These are phyloP conservation scores for Vigna trinervia DNA, from an alignment of 306 rosid species.

Conservation along the genomic window DNA sequence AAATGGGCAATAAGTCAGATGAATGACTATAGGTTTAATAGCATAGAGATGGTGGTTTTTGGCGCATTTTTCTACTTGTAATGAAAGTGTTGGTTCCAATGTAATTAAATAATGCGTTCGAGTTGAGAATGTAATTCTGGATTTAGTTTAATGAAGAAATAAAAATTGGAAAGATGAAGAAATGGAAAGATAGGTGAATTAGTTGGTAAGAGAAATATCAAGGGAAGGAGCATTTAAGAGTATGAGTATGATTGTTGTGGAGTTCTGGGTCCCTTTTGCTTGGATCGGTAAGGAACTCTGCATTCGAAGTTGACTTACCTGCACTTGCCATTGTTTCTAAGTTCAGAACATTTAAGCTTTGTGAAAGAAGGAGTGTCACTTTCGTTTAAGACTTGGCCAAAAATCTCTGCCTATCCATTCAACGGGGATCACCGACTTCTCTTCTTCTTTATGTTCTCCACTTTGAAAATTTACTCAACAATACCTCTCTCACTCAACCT, in stretches of 20 bases:
- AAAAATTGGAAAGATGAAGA: neutral
- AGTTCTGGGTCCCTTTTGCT: constrained; percentile 13
- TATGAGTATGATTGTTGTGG: neutral
- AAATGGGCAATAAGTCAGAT: constrained; percentile 31
- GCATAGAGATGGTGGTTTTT: constrained; percentile 40
- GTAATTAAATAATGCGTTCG: constrained; percentile 43
- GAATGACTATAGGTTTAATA: constrained; percentile 37
- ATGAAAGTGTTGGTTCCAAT: constrained; percentile 21
- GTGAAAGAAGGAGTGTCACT: constrained; percentile 9
- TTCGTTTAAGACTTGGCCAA: constrained; percentile 22
- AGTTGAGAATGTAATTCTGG: neutral
- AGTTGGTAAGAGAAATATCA: no score
- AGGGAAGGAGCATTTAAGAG: no score
- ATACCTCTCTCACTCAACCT: neutral
- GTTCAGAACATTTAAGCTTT: neutral
- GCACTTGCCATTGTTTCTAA: neutral
- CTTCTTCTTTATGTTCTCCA: neutral
- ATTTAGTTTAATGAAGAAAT: neutral
- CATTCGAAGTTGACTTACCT: constrained; percentile 28
- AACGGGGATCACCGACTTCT: constrained; percentile 25
- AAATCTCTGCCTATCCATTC: neutral
- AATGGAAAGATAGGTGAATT: neutral
- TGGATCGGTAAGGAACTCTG: constrained; percentile 11
- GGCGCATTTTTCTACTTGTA: constrained; percentile 42
- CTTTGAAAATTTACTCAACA: neutral